Conservation (phyloP, 768 basidiomycete species). For the Suillus plorans region DNA sequence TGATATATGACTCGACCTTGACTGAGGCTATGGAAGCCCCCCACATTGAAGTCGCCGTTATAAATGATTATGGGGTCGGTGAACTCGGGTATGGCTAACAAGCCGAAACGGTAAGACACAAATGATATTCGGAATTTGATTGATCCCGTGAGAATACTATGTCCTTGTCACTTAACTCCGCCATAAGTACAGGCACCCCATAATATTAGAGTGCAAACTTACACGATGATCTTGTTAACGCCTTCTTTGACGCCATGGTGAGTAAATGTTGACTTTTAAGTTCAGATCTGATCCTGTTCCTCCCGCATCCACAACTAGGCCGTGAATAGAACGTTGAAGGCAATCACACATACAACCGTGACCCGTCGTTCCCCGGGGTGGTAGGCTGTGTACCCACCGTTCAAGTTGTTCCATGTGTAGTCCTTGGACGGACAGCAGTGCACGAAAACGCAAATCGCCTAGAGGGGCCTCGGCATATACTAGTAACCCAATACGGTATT, state of each 20-base stretch:
- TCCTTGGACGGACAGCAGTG: slow-evolving; percentile 54
- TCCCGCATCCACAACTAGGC: slow-evolving; percentile 51
- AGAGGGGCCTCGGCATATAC: slow-evolving; percentile 42
- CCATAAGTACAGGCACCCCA: slow-evolving; percentile 38
- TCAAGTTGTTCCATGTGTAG: slow-evolving; percentile 29
- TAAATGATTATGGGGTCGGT: slow-evolving; percentile 22
- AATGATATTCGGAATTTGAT: slow-evolving; percentile 64
- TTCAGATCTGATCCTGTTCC: slow-evolving; percentile 70
- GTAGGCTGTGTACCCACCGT: slow-evolving; percentile 38
- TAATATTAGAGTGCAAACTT: not conserved
- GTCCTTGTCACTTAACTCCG: slow-evolving; percentile 21
- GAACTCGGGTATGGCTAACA: slow-evolving; percentile 53
- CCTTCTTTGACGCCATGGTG: slow-evolving; percentile 48
- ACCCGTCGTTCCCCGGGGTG: slow-evolving; percentile 58
- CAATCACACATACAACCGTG: slow-evolving; percentile 26
- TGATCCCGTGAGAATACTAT: slow-evolving; percentile 50
- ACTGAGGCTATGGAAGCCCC: slow-evolving; percentile 38
- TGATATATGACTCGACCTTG: slow-evolving; percentile 36
- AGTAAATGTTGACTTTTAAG: slow-evolving; percentile 64
- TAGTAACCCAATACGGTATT: slow-evolving; percentile 46
- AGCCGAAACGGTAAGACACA: slow-evolving; percentile 65
- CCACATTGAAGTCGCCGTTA: slow-evolving; percentile 51
- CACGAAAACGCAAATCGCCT: slow-evolving; percentile 43
- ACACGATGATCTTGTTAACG: slow-evolving; percentile 17
- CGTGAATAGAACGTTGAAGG: not conserved